phyloP scores from a whole-genome alignment of 2,329 filamentous ascomycete genomes.

The Cylindrodendrum hubeiense region DNA sequence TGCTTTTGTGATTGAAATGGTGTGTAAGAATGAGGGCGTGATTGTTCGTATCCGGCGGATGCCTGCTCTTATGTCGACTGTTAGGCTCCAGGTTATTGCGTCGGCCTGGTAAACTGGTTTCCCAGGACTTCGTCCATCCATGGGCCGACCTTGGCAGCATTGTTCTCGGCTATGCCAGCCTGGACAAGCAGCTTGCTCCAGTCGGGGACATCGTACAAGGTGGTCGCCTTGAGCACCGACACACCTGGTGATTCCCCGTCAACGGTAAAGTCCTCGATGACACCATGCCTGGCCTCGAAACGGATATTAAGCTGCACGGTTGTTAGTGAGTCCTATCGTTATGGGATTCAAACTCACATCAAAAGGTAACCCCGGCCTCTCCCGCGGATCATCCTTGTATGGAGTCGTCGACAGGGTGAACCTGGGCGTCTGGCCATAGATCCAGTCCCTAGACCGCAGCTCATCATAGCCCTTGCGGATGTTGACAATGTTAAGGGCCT shows the following conservation, averaged over 20 bases:
- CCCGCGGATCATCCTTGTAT: conserved; percentile 68
- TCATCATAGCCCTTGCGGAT: conserved; percentile 58
- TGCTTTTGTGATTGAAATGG: conserved; percentile 27
- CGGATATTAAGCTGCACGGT: conserved; percentile 45
- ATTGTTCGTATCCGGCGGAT: conserved; percentile 25
- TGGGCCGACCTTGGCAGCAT: conserved; percentile 41
- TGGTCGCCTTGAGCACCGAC: conserved; percentile 28
- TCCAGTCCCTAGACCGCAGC: conserved; percentile 75
- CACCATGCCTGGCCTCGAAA: conserved; percentile 54
- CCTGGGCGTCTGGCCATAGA: conserved; percentile 86
- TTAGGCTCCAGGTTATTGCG: conserved; percentile 28
- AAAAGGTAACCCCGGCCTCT: conserved; percentile 63
- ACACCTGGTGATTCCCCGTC: conserved; percentile 31
- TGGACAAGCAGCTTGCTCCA: conserved; percentile 42
- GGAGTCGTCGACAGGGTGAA: conserved; percentile 78
- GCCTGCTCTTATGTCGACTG: conserved; percentile 15
- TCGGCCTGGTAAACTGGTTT: conserved; percentile 44
- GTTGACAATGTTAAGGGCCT: conserved; percentile 58
- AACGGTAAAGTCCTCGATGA: conserved; percentile 50
- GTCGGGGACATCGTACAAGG: conserved; percentile 43
- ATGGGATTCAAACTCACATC: conserved; percentile 51
- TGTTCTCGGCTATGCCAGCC: conserved; percentile 40
- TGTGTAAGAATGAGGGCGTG: conserved; percentile 32
- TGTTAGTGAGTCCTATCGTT: conserved; percentile 13
- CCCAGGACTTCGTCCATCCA: conserved; percentile 50